Conservation (phyloP, 2,329 filamentous ascomycete species). For the Ophiocordyceps camponoti-saundersi region DNA sequence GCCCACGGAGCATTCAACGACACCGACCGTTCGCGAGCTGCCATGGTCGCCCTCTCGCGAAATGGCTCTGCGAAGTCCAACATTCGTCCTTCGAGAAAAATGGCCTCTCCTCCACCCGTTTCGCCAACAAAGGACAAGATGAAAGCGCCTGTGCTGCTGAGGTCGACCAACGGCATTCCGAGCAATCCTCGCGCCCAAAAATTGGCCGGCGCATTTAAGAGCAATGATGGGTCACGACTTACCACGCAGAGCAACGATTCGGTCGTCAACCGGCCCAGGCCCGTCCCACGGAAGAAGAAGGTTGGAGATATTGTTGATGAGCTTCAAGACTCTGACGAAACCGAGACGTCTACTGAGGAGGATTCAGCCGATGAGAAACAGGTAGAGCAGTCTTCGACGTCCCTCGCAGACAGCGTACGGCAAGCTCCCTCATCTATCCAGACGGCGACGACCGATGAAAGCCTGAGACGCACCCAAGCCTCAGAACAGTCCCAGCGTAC, state of each 20-base stretch:
- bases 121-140: slow-evolving; percentile 8
- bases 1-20: neutral
- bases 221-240: slow-evolving; percentile 32
- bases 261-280: slow-evolving; percentile 36
- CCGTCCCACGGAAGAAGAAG: slow-evolving; percentile 26
- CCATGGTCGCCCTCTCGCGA: slow-evolving; percentile 9
- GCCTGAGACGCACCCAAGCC: neutral
- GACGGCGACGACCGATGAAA: neutral
- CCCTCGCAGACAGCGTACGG: neutral
- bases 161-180: slow-evolving; percentile 29
- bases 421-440: neutral
- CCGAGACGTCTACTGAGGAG: neutral
- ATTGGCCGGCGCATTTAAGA: slow-evolving; percentile 27
- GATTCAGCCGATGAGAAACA: neutral
- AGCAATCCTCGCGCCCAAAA: slow-evolving; percentile 23
- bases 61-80: slow-evolving; percentile 12
- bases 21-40: neutral
- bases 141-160: slow-evolving; percentile 21
- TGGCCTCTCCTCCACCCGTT: slow-evolving; percentile 5
- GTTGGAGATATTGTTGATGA: neutral
- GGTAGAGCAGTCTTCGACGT: neutral
- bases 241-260: slow-evolving; percentile 22
- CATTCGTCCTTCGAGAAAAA: slow-evolving; percentile 15
- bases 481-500: neutral
- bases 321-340: neutral